Percentiles rank a stretch among this genome's conserved stretches.
phyloP scores from a whole-genome alignment of 2,329 filamentous ascomycete species.

The Delphinella strobiligena region DNA sequence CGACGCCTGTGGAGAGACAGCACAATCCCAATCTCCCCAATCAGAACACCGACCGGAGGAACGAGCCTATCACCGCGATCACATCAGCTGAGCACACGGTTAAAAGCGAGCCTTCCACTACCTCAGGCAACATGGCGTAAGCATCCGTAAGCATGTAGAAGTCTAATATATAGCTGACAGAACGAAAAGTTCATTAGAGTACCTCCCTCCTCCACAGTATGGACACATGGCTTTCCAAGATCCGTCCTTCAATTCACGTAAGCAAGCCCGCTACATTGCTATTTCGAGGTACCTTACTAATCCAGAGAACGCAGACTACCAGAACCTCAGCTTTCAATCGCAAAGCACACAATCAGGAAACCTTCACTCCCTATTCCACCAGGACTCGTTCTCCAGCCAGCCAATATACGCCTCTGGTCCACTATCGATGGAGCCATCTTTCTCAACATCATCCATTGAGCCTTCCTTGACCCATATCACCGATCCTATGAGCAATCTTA shows the following conservation, averaged over 20 bases:
- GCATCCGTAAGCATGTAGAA: constrained; percentile 6
- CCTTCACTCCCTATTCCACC: constrained; percentile 3
- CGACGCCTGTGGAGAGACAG: background rate
- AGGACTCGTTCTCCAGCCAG: constrained; percentile 2
- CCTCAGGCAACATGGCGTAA: constrained; percentile 23
- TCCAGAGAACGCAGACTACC: constrained; percentile 6
- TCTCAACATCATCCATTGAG: constrained; percentile 1
- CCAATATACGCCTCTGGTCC: constrained; percentile 5
- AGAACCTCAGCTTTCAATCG: constrained; percentile 1
- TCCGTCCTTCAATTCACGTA: constrained; percentile 19
- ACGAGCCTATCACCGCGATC: background rate
- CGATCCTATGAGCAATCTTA: constrained; percentile 6
- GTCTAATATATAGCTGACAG: background rate
- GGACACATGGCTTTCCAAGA: constrained; percentile 12
- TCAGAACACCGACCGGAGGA: background rate
- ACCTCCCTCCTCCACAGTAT: constrained; percentile 24
- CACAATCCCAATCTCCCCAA: background rate
- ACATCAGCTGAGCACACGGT: background rate
- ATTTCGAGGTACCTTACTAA: too few relatives aligned
- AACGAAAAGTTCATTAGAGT: constrained; percentile 20
- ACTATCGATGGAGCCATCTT: constrained; percentile 3
- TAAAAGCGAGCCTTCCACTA: constrained; percentile 13
- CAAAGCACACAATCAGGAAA: constrained; percentile 4
- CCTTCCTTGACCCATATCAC: constrained; percentile 3
- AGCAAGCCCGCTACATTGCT: too few relatives aligned